Conservation (phyloP, 768 basidiomycete species). For the Paxillus involutus region DNA sequence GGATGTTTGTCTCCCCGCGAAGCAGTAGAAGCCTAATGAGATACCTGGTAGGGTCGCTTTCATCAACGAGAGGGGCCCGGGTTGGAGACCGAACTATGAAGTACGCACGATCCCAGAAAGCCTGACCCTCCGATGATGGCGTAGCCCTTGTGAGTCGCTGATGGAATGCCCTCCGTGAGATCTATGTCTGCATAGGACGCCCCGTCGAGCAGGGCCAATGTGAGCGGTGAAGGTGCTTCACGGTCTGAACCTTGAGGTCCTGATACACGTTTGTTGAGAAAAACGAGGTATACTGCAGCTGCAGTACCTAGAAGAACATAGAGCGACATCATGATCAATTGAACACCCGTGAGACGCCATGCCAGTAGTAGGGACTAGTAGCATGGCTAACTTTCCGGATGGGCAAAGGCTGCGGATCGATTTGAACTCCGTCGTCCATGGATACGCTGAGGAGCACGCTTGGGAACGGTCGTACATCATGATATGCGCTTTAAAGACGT, state of each 20-base stretch:
- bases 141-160: not conserved
- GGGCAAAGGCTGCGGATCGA: no score
- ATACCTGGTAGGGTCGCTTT: slow-evolving; percentile 20
- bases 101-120: not conserved
- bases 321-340: not conserved
- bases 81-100: no score
- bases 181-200: not conserved
- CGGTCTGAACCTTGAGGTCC: not conserved
- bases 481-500: no score
- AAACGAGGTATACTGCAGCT: not conserved
- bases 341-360: no score
- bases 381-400: no score
- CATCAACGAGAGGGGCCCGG: not conserved
- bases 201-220: not conserved
- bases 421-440: no score
- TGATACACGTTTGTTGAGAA: not conserved
- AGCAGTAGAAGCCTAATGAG: slow-evolving; percentile 34
- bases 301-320: not conserved
- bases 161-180: slow-evolving; percentile 1
- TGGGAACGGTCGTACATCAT: no score
- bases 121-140: not conserved
- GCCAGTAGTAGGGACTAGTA: no score
- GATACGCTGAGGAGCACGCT: no score
- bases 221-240: not conserved
- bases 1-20: slow-evolving; percentile 33